A percentile compares a stretch with the other conserved stretches of the same genome.
Conservation (phyloP, 768 basidiomycete species). For the Xerocomus potaroensis region DNA sequence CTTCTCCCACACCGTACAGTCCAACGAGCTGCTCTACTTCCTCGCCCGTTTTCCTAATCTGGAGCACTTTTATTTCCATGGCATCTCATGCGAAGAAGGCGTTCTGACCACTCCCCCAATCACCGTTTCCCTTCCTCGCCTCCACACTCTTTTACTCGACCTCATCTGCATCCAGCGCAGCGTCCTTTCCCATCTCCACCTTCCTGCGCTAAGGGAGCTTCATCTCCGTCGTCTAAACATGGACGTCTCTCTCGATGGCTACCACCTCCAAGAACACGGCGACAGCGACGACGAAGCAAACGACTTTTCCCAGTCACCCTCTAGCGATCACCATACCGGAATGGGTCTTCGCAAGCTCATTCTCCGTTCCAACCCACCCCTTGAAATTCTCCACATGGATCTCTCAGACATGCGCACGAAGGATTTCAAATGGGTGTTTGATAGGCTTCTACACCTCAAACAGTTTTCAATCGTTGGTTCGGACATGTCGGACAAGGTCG, state of each 20-base stretch:
- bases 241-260: slow-evolving; percentile 38
- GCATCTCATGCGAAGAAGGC: slow-evolving; percentile 47
- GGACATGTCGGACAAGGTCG: slow-evolving; percentile 75
- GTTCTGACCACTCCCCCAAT: slow-evolving; percentile 28
- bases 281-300: slow-evolving; percentile 71
- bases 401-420: slow-evolving; percentile 82
- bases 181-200: slow-evolving; percentile 59
- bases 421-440: slow-evolving; percentile 69
- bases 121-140: slow-evolving; percentile 50
- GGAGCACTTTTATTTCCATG: slow-evolving; percentile 53
- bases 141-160: slow-evolving; percentile 54
- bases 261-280: slow-evolving; percentile 47
- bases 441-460: slow-evolving; percentile 46
- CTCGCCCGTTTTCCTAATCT: slow-evolving; percentile 58
- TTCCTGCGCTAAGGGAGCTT: slow-evolving; percentile 56
- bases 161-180: slow-evolving; percentile 60
- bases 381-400: slow-evolving; percentile 70
- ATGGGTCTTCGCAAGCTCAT: slow-evolving; percentile 73
- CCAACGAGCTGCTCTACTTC: slow-evolving; percentile 54
- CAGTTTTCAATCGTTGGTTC: slow-evolving; percentile 74
- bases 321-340: slow-evolving; percentile 72
- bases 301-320: slow-evolving; percentile 75
- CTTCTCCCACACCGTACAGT: slow-evolving; percentile 37
- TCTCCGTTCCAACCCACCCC: slow-evolving; percentile 54
- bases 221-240: slow-evolving; percentile 66